Evolutionary conservation across 2,329 filamentous ascomycete genomes (phyloP).

Genomic region (Curvularia verruculosa): DNA sequence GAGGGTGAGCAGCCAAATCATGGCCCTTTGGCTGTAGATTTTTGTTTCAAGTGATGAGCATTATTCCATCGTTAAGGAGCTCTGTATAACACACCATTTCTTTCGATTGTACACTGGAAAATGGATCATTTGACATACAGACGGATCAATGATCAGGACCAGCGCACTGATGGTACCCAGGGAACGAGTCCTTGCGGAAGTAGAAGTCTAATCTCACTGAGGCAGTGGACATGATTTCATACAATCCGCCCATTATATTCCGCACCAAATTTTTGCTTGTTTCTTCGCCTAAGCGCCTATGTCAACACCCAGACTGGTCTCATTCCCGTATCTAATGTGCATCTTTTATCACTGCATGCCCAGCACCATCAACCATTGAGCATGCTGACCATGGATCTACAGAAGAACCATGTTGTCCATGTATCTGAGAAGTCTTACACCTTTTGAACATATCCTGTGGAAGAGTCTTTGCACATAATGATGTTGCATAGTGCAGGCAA

Average conservation of each 20-base stretch:
- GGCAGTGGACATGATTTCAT: neutral
- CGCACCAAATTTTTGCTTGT: neutral
- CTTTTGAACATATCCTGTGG: neutral
- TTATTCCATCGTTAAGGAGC: neutral
- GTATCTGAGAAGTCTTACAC: neutral
- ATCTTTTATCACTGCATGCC: neutral
- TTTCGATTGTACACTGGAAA: neutral
- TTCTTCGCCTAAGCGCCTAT: neutral
- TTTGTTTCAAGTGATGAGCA: neutral
- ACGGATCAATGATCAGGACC: neutral
- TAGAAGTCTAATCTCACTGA: neutral
- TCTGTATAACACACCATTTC: neutral
- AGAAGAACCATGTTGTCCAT: neutral
- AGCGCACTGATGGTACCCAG: neutral
- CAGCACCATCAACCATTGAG: neutral
- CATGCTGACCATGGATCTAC: neutral
- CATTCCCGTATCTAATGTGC: neutral
- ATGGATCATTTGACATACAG: neutral
- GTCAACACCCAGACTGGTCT: neutral
- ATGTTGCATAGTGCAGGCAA: neutral
- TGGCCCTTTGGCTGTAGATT: neutral
- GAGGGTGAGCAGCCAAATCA: neutral
- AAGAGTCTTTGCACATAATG: neutral
- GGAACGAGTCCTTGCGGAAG: neutral
- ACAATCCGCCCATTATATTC: neutral